Evolutionary conservation across 257 asterid species (phyloP), one percentile per base, ranked within the genome.

Genomic region (Fraxinus cuspidata): DNA sequence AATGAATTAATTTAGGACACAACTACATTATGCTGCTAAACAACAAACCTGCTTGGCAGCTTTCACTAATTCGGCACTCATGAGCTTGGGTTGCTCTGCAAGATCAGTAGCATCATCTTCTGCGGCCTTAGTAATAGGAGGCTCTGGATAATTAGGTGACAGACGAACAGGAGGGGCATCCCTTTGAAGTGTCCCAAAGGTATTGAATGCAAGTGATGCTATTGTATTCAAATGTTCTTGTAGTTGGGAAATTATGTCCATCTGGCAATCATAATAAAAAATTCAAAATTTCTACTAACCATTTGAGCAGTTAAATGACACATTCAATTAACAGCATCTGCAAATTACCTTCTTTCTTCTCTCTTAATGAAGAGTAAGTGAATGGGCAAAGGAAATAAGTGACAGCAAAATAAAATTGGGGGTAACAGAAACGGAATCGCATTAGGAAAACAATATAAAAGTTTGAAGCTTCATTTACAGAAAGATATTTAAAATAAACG

Each of bases 111-210:
- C 66, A 23, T 58, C 83, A 47, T 89, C 99, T 21, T 91, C 95
- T 8, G 71, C 84, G 18, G 70, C 82, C 70, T 69, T 80, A 27
- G 92, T 83, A 53, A 89, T 70, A 28, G 97, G 96, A 28, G 97
- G 97, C 74, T 93, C 97, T 10, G 98, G 97, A 84, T 90, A 95
- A 82, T 87, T 89, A 69, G 98, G 88, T 49, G 99, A 89, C 31
- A 95, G 78, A 84, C 92, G 96, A 19, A 93, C 99, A 2, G 98
- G 94, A 79, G 93, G 91, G 51, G 98, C 97, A 74, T 94, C 98
- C 81, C 97, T 88, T 75, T 95, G 99, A 72, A 95, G 96, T 0
- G 96, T 82, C n/a, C 99, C 98, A 29, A 90, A 85, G 25, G 97
- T 89, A 73, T 93, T 95, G 87, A 91, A 93, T 21, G 98, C 92